phyloP scores from a whole-genome alignment of 208 protist genomes.

The Leishmania mexicana region DNA sequence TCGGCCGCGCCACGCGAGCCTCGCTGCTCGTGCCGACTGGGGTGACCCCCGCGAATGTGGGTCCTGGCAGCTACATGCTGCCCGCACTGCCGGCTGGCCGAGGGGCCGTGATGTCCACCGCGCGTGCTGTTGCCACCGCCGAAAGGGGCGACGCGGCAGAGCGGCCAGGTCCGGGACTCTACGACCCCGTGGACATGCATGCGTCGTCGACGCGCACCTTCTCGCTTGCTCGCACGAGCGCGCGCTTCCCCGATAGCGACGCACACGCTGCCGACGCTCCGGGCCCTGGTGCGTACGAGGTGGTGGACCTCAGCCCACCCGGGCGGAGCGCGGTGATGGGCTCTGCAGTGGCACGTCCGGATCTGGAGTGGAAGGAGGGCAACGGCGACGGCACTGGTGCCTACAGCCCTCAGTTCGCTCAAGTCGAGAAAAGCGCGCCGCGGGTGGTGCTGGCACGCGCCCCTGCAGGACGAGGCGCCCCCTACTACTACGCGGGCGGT shows the following conservation, averaged over 20 bases:
- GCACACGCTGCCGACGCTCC: constrained; percentile 9
- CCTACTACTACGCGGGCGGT: neutral
- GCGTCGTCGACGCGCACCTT: constrained; percentile 11
- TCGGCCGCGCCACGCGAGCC: constrained; percentile 46
- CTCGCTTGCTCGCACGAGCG: constrained; percentile 26
- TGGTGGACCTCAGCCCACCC: constrained; percentile 30
- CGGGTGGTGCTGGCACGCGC: constrained; percentile 24
- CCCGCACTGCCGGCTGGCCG: constrained; percentile 30
- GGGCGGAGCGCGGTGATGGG: constrained; percentile 35
- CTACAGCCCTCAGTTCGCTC: constrained; percentile 35
- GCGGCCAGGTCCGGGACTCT: constrained; percentile 55
- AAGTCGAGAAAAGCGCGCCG: constrained; percentile 19
- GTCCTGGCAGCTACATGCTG: constrained; percentile 39
- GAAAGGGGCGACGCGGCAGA: constrained; percentile 2
- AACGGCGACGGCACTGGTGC: neutral
- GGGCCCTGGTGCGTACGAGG: constrained; percentile 40
- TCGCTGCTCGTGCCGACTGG: constrained; percentile 9
- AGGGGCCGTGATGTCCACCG: constrained; percentile 14
- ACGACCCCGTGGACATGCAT: constrained; percentile 32
- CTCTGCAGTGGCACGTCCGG: constrained; percentile 22
- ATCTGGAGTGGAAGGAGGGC: neutral
- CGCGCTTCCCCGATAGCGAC: constrained; percentile 16
- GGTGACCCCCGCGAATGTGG: constrained; percentile 11
- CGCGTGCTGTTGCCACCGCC: neutral
- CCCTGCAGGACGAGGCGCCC: neutral